Base-by-base conservation (phyloP, 768 basidiomycete species). In the Suillus alpinus region DNA sequence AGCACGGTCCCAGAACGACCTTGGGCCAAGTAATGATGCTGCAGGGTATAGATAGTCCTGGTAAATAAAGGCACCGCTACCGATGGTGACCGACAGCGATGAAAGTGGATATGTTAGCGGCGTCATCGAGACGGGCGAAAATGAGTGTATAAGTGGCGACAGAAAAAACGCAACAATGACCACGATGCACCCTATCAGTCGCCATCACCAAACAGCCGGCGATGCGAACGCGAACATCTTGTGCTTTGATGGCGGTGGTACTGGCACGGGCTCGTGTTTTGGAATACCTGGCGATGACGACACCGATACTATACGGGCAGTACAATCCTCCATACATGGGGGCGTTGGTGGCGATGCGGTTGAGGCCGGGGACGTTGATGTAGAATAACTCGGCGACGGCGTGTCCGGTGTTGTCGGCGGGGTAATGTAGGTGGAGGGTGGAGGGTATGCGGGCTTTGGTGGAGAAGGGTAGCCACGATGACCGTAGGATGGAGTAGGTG, bases 171-270 rank as follows among this genome's bases (percentile, higher is more conserved):
- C 56, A 62, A 71, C 68, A 68, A 52, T 62, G 6, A 16, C 53
- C n/a, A 55, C 36, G 7, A 6, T 53, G 34, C 52, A 37, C 37
- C 37, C 65, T 64, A 67, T 29, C 41, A 51, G 68, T 78, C 80
- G 88, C 87, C 87, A 88, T 78, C 80, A 89, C 87, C 87, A 89
- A 20, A 78, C 77, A 1, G 86, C 77, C 0, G 86, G 84, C 1
- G 81, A 75, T 12, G 87, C 87, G 62, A 83, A 81, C 0, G 87
- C 86, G 47, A 86, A 89, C 80, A 86, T 86, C 69, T 86, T 84
- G 6, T 71, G 68, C 71, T 87, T 88, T 3, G 69, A 60, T 58
- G 83, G 77, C 20, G 74, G 65, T 1, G 70, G 65, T 31, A 75
- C 59, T 0, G 66, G 65, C 1, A 69, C 63, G 0, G 72, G 51